Evolutionary conservation across 352 stramenopile genomes (phyloP).

Genomic region (Aphanomyces euteiches): DNA sequence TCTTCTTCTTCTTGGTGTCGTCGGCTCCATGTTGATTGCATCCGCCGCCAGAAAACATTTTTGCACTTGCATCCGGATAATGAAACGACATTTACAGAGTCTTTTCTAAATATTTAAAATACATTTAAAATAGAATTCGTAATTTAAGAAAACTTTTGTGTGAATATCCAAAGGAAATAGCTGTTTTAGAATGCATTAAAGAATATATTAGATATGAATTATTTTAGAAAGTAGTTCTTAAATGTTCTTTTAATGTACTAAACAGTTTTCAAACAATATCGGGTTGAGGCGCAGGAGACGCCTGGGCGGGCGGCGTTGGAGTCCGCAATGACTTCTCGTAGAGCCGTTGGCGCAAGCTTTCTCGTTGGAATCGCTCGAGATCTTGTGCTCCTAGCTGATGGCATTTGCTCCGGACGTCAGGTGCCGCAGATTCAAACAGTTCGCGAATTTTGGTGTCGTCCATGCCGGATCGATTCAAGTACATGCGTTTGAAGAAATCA

Average conservation of each 20-base stretch:
- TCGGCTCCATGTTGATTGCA: constrained; percentile 2
- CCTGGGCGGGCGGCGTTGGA: no score
- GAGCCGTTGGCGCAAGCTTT: constrained; percentile 52
- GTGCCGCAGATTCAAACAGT: constrained; percentile 36
- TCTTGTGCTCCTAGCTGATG: constrained; percentile 48
- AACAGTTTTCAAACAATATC: not conserved
- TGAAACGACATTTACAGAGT: no score
- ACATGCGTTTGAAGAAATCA: constrained; percentile 19
- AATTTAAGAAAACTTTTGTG: no score
- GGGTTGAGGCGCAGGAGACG: not conserved
- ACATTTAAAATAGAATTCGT: no score
- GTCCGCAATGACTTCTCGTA: constrained; percentile 47
- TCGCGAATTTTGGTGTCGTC: constrained; percentile 36
- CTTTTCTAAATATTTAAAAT: no score
- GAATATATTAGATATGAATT: no score
- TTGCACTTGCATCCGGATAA: not conserved
- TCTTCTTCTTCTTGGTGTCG: not conserved
- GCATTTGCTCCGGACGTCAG: constrained; percentile 40
- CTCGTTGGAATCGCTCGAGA: constrained; percentile 55
- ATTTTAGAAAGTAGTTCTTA: no score
- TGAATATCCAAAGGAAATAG: no score
- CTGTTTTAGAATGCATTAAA: no score
- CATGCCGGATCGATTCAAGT: not conserved
- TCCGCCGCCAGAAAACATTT: not conserved
- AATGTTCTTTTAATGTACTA: not conserved